phyloP scores from a whole-genome alignment of 352 stramenopile genomes.

The Phytophthora idaei region DNA sequence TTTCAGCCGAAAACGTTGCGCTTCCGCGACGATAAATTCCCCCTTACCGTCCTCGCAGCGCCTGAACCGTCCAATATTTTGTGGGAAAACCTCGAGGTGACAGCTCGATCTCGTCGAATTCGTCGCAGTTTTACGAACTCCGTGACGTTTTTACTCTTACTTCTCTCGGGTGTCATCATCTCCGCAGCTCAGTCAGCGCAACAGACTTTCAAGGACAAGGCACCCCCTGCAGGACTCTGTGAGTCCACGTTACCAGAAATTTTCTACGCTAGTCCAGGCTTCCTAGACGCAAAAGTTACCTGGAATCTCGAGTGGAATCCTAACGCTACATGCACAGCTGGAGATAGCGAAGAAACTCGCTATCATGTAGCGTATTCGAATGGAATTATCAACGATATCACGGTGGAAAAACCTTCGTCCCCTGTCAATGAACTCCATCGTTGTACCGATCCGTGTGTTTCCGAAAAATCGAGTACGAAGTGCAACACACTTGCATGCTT shows the following conservation, averaged over 20 bases:
- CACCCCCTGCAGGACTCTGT: constrained; percentile 61
- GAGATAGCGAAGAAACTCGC: constrained; percentile 27
- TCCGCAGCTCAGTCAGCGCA: constrained; percentile 78
- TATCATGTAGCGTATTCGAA: constrained; percentile 78
- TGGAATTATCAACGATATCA: constrained; percentile 48
- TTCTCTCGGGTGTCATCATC: constrained; percentile 79
- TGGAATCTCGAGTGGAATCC: constrained; percentile 67
- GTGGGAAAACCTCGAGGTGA: constrained; percentile 87
- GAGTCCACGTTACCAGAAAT: constrained; percentile 56
- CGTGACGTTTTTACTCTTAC: constrained; percentile 72
- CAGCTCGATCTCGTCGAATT: constrained; percentile 59
- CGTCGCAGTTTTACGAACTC: constrained; percentile 72
- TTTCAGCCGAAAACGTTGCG: constrained; percentile 66
- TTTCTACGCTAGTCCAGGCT: constrained; percentile 58
- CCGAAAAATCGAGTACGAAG: constrained; percentile 49
- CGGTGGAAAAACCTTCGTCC: constrained; percentile 5
- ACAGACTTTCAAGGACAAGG: constrained; percentile 70
- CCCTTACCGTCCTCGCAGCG: constrained; percentile 55
- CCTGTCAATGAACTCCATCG: constrained; percentile 31
- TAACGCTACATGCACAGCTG: constrained; percentile 51
- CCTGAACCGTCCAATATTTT: constrained; percentile 88
- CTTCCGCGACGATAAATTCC: constrained; percentile 58
- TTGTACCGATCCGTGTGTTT: constrained; percentile 67
- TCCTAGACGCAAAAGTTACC: constrained; percentile 26
- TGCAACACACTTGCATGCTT: constrained; percentile 79